Base-by-base conservation (phyloP, 2,329 filamentous ascomycete species). In the Fusarium annulatum region DNA sequence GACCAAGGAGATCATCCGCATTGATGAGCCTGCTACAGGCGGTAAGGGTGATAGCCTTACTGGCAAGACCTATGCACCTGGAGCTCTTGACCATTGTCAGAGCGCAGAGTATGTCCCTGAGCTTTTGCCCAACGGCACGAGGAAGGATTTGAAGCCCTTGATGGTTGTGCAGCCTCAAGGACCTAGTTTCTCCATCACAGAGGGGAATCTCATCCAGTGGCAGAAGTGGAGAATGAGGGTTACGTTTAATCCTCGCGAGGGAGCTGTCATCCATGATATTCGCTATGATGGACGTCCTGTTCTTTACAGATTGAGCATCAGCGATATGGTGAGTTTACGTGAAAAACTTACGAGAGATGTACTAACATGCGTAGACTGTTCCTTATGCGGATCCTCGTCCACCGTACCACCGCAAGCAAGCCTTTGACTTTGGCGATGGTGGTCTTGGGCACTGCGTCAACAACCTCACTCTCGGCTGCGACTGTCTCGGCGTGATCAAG, bases 371-470 rank as follows among this genome's bases (percentile, higher is more conserved):
- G 8, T 3, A 79, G 79, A 81, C 80, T 21, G 90, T 93, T 0
- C 90, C 90, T 0, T 94, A 93, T 67, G 90, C 86, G 1, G 91
- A 93, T 71, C 89, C 89, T 4, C 86, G 91, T 11, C 81, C 85
- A 3, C 91, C 91, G 0, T 93, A 75, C 77, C 89, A 90, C 23
- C 86, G 90, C 28, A 93, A 93, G 78, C 88, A 89, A 21, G 92
- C 91, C 0, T 93, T 94, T 71, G 92, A 94, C 74, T 88, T 93
- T 67, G 92, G 92, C 3, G 90, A 93, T 64, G 90, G 88, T 33
- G 91, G 91, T 16, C 87, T 88, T 8, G 91, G 91, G 2, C 85
- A 89, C 70, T 89, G 86, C 56, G 89, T 90, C 26, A 93, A 93
- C 79, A 92, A 92, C 67, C 84, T 94, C 3, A 82, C 84, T 4